Evolutionary conservation across 208 protist genomes (phyloP).

Genomic region (Lotmaria passim): DNA sequence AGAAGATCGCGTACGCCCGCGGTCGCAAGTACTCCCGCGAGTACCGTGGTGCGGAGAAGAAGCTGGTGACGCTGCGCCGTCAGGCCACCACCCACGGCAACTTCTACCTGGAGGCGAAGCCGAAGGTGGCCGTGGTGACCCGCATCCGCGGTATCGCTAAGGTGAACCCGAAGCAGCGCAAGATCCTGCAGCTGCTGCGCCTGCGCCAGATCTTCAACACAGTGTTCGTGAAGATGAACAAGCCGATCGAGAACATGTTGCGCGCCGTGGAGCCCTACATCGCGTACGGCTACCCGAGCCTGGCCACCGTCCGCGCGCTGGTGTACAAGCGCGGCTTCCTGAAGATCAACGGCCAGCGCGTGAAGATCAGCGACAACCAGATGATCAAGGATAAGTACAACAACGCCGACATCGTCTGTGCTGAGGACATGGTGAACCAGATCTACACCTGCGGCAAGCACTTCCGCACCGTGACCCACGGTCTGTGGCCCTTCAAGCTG

Average conservation of each 20-base stretch:
- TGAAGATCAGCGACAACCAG: constrained; percentile 96
- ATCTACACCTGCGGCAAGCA: constrained; percentile 98
- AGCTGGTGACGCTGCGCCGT: constrained; percentile 85
- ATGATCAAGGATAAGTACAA: constrained; percentile 97
- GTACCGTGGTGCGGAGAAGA: constrained; percentile 94
- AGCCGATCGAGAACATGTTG: constrained; percentile 99
- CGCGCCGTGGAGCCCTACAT: constrained; percentile 98
- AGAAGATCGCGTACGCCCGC: constrained; percentile 75
- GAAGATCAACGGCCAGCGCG: constrained; percentile 97
- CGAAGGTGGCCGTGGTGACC: constrained; percentile 99
- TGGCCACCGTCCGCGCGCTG: constrained; percentile 97
- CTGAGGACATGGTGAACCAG: constrained; percentile 99
- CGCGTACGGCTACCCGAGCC: constrained; percentile 98
- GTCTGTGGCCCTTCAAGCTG: constrained; percentile 99
- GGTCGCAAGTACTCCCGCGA: constrained; percentile 95
- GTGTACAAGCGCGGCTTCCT: constrained; percentile 99
- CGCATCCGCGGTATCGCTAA: constrained; percentile 99
- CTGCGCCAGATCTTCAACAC: constrained; percentile 99
- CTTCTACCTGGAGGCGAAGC: constrained; percentile 98
- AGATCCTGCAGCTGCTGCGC: constrained; percentile 99
- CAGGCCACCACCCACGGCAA: constrained; percentile 92
- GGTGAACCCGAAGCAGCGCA: constrained; percentile 97
- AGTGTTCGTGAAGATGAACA: constrained; percentile 99
- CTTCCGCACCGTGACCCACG: constrained; percentile 98
- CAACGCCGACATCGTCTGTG: constrained; percentile 95